Percentiles rank a stretch among this genome's conserved stretches.
Conservation (phyloP, 805 yeast genomes). For the Tanozyma kutaoensis region DNA sequence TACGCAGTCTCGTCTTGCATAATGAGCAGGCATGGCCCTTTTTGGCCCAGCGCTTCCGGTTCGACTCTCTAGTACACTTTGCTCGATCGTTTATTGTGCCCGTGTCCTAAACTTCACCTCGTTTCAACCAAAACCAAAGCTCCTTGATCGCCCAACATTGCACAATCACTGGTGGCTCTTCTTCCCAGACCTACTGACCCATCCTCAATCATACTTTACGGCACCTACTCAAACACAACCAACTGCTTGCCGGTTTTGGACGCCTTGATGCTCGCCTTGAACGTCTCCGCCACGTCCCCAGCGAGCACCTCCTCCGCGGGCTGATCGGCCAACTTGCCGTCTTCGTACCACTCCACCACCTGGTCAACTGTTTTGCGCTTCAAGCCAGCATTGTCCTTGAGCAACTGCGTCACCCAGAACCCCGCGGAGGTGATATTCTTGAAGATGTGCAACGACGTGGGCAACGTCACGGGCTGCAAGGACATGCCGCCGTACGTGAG, state of each 20-base stretch:
- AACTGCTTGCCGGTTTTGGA: conserved; percentile 3
- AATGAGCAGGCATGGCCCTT: too few relatives aligned
- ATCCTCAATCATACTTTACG: too few relatives aligned
- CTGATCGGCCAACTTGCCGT: conserved; percentile 18
- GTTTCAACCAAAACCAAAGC: too few relatives aligned
- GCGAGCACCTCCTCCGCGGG: conserved; percentile 33
- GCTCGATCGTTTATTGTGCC: too few relatives aligned
- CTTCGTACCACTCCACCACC: conserved; percentile 27
- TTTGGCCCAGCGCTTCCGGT: too few relatives aligned
- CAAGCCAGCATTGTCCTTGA: conserved; percentile 15
- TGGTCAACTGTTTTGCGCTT: conserved; percentile 5
- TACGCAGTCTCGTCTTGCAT: too few relatives aligned
- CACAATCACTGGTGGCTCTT: too few relatives aligned
- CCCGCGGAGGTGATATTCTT: conserved; percentile 80
- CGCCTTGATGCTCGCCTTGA: conserved; percentile 6
- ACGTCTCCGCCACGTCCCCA: too few relatives aligned
- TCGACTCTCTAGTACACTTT: too few relatives aligned
- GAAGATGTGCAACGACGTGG: conserved; percentile 82
- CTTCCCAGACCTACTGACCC: too few relatives aligned
- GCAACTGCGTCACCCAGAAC: conserved; percentile 72
- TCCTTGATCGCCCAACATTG: too few relatives aligned
- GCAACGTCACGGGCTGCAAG: conserved; percentile 83
- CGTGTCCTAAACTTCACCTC: too few relatives aligned
- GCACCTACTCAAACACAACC: conserved; percentile 2
- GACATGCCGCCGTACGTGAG: conserved; percentile 98